Base-by-base conservation (phyloP, 2,329 filamentous ascomycete species). In the Phyllosticta citriasiana region DNA sequence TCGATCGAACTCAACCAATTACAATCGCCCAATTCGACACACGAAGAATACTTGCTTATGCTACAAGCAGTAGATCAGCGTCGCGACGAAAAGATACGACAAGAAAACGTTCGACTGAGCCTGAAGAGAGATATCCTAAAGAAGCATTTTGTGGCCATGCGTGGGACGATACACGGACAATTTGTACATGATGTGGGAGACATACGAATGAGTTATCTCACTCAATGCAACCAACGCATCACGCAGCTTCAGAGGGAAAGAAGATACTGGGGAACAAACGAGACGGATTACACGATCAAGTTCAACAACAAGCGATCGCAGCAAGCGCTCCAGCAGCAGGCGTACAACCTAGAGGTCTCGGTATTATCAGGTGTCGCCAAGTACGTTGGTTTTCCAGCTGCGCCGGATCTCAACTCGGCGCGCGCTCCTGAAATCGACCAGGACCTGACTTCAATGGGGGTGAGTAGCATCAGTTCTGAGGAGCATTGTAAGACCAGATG, bases 331-430 rank as follows among this genome's bases (percentile, higher is more conserved):
- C 89, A 97, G 64, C 92, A 96, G 67, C 83, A 91, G 57, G 88
- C 92, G 55, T 97, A 97, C 77, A 97, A 96, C 72, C 89, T 88
- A 66, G 94, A 99, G 72, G 92, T 99, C 4, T 96, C 92, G 0
- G 85, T 97, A 27, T 78, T 99, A 62, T 87, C 92, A 5, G 93
- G 93, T 47, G 82, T 97, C 57, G 92, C 93, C 40, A 97, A 97
- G 76, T 92, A 97, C 72, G 87, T 96, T 69, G 94, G 94, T 25
- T 99, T 99, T 75, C 94, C 94, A 40, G 92, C 93, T 33, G 94
- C 92, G n/a, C 94, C 94, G 22, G 82, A 89, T 35, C 87, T 99
- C 75, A 80, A 80, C 62, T 83, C 88, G 52, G 88, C 89, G 26
- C 86, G 87, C 47, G 74, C 82, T 24, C 79, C 82, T 10, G 91